These are phyloP conservation scores for Didymella lethalis DNA, from an alignment of 2,329 filamentous ascomycete species.

Conservation along the genomic window DNA sequence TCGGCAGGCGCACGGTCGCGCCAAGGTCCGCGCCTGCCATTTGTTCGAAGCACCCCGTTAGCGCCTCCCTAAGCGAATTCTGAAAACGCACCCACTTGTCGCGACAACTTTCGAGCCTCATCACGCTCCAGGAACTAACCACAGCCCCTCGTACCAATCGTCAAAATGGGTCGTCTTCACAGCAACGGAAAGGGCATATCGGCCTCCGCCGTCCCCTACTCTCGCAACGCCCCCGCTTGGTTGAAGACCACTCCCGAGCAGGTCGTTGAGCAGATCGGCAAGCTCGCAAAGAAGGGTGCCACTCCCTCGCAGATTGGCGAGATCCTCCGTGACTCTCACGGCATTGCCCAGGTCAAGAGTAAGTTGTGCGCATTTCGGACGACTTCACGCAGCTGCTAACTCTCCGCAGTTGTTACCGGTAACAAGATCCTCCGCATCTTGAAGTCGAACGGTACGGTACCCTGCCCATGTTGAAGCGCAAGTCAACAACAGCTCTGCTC, in stretches of 20 bases:
- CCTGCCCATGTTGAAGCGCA: slow-evolving; percentile 54
- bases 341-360: slow-evolving; percentile 96
- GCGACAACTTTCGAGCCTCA: slow-evolving; percentile 10
- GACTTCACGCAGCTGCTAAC: slow-evolving; percentile 23
- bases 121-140: slow-evolving; percentile 26
- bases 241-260: slow-evolving; percentile 98
- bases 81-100: slow-evolving; percentile 10
- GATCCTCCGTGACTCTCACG: slow-evolving; percentile 96
- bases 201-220: slow-evolving; percentile 95
- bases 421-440: slow-evolving; percentile 99
- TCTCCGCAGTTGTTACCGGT: slow-evolving; percentile 66
- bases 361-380: slow-evolving; percentile 57
- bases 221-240: slow-evolving; percentile 89
- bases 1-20: slow-evolving; percentile 1
- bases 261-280: slow-evolving; percentile 99
- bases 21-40: slow-evolving; percentile 9
- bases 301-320: slow-evolving; percentile 99
- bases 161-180: slow-evolving; percentile 96
- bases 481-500: slow-evolving; percentile 46
- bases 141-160: slow-evolving; percentile 36
- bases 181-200: slow-evolving; percentile 99
- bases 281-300: slow-evolving; percentile 98
- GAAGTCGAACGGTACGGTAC: slow-evolving; percentile 90
- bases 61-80: slow-evolving; percentile 22
- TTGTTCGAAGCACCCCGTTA: slow-evolving; percentile 13